These are phyloP conservation scores for Tylopilus cervinicoccineus DNA, from an alignment of 768 basidiomycete species.

Conservation along the genomic window DNA sequence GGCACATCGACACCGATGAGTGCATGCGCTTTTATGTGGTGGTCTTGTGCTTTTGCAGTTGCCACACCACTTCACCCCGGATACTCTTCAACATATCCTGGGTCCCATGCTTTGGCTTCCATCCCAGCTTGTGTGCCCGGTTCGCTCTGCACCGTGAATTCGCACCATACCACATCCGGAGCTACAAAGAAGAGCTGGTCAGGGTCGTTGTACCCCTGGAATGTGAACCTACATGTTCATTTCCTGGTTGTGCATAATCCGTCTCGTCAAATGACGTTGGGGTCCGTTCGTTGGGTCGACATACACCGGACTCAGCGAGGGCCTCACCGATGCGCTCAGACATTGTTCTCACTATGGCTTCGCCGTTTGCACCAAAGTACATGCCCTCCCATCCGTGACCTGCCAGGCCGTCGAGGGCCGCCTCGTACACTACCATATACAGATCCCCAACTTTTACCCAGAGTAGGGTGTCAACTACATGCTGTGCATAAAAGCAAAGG, in stretches of 20 bases:
- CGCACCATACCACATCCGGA: conserved; percentile 6
- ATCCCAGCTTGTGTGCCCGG: conserved; percentile 15
- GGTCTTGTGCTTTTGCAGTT: background rate
- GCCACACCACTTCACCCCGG: conserved; percentile 10
- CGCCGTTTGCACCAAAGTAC: conserved; percentile 50
- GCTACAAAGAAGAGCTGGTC: background rate
- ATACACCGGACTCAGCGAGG: background rate
- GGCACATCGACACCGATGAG: no score
- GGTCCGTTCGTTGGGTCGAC: background rate
- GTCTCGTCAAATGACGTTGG: conserved; percentile 41
- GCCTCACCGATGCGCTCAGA: conserved; percentile 36
- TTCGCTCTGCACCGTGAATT: conserved; percentile 17
- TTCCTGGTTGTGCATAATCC: conserved; percentile 2
- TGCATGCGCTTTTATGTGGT: background rate
- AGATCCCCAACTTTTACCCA: conserved; percentile 37
- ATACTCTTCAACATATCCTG: conserved; percentile 17
- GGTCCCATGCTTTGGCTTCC: conserved; percentile 27
- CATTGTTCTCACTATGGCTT: conserved; percentile 41
- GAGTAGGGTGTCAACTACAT: background rate
- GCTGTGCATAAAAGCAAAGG: background rate
- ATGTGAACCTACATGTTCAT: background rate
- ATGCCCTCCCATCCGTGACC: conserved; percentile 37
- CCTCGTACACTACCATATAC: conserved; percentile 40
- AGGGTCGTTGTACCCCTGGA: background rate
- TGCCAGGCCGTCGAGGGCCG: conserved; percentile 14